Base-by-base conservation (phyloP, 2,329 filamentous ascomycete genomes). In the Fusarium hainanense region DNA sequence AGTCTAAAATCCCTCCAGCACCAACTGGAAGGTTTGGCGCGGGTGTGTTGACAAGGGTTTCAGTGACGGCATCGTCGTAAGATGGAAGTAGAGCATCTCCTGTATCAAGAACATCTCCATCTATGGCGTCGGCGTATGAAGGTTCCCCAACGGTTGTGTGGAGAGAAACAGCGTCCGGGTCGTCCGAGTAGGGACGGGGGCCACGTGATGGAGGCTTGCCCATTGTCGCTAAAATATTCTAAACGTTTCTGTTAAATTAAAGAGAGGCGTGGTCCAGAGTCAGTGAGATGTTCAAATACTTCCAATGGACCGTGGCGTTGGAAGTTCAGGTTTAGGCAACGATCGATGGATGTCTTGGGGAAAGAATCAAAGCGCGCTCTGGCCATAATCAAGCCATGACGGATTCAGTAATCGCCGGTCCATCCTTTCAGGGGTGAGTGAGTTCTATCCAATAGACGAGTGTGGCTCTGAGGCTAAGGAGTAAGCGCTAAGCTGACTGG, bases 151-250 rank as follows among this genome's bases (percentile, higher is more conserved):
- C 16, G 6, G 70, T 69, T 20, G 70, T 73, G 27, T 69, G 70
- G 14, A 73, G 14, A 13, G 70, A 73, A 25, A 73, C 20, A 14
- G 70, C 70, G 37, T 73, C 70, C 3, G 70, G 68, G 12, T 73
- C 70, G 20, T 73, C 70, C 30, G 41, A 46, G 18, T 55, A 69
- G 16, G 55, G 47, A 21, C 27, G 27, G 4, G 54, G 27, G 0
- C 49, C 56, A 1, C 54, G 23, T 1, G 56, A 56, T 13, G 49
- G 47, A 47, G 56, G 60, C 3, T 30, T 34, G 4, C 67, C 57
- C 67, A 69, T 69, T 4, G 6, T 55, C 28, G 6, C 20, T 44
- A 13, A 13, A 3, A 21, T 8, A 1, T 5, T 18, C n/a, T 23
- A 13, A 14, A 2, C 0, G 0, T 3, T 32, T 10, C 12, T 21